Conservation (phyloP, 495 filamentous ascomycete species). For the Sabuloglossum arenarium region DNA sequence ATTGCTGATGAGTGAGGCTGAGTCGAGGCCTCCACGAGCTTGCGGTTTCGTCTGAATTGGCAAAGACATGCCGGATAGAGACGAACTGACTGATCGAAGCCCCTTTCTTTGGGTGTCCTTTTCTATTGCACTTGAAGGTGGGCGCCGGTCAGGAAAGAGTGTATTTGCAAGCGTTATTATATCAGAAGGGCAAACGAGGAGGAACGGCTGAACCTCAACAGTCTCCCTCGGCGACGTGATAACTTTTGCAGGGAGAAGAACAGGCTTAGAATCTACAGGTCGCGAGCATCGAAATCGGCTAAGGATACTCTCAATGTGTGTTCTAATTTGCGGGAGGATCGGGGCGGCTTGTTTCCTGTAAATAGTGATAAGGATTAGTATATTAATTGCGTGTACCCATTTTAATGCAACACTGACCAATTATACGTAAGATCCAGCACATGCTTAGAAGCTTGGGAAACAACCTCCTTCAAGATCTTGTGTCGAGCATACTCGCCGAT, state of each 20-base stretch:
- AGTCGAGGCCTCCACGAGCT: constrained; percentile 1
- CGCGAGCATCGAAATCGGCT: constrained; percentile 36
- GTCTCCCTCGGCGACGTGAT: constrained; percentile 51
- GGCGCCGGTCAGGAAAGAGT: constrained; percentile 43
- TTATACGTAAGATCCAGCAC: constrained; percentile 38
- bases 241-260: constrained; percentile 42
- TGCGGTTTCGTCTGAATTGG: constrained; percentile 12
- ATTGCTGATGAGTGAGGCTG: constrained; percentile 40
- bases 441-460: constrained; percentile 51
- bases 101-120: constrained; percentile 26
- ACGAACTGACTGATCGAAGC: constrained; percentile 42
- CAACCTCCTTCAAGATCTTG: constrained; percentile 70
- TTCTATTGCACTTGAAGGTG: constrained; percentile 24
- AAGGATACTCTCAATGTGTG: constrained; percentile 60
- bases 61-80: constrained; percentile 38
- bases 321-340: constrained; percentile 42
- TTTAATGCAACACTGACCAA: constrained; percentile 15
- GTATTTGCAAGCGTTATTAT: constrained; percentile 47
- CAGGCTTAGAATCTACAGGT: constrained; percentile 29
- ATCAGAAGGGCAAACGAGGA: constrained; percentile 56
- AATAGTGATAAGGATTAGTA: constrained; percentile 6
- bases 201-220: constrained; percentile 46
- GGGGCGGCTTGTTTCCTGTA: constrained; percentile 36
- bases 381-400: neutral
- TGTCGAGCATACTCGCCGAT: constrained; percentile 78